Percentiles rank a stretch among this genome's conserved stretches.
phyloP scores from a whole-genome alignment of 176 grass and related monocot genomes.

The Poa pratensis region DNA sequence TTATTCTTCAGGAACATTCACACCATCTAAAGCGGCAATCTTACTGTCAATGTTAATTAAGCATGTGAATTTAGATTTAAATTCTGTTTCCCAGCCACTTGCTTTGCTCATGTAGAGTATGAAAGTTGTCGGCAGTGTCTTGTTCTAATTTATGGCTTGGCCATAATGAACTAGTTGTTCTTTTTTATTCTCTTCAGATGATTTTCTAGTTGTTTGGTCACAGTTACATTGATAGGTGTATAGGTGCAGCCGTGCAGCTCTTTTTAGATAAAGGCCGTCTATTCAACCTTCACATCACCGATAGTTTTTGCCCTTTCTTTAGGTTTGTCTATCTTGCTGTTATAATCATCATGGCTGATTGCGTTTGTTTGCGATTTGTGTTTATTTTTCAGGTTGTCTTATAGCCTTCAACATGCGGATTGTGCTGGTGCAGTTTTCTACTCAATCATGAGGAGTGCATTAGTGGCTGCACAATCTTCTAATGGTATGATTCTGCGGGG shows the following conservation, averaged over 20 bases:
- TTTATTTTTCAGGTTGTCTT: conserved; percentile 74
- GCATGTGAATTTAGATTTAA: not conserved
- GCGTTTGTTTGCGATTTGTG: conserved; percentile 1
- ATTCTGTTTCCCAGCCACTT: not conserved
- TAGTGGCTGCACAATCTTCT: conserved; percentile 63
- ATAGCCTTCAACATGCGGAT: conserved; percentile 77
- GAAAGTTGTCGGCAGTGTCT: not conserved
- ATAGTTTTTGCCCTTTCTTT: not conserved
- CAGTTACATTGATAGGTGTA: not conserved
- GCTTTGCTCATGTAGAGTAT: conserved; percentile 15
- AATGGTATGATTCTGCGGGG: conserved; percentile 41
- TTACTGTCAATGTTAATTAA: not conserved
- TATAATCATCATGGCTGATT: conserved; percentile 16
- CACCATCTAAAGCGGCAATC: not conserved
- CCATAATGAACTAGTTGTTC: not conserved
- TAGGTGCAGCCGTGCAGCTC: not conserved
- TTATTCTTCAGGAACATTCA: conserved; percentile 6
- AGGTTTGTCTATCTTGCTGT: conserved; percentile 26
- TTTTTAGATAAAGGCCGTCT: not conserved
- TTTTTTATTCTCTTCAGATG: conserved; percentile 18
- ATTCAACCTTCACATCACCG: not conserved
- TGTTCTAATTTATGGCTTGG: not conserved
- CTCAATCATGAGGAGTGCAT: conserved; percentile 69
- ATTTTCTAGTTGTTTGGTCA: conserved; percentile 1
- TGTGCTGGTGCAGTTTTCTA: conserved; percentile 87